These are phyloP conservation scores for Eucalyptus rudis DNA, from an alignment of 345 rosid genomes.

Conservation along the genomic window DNA sequence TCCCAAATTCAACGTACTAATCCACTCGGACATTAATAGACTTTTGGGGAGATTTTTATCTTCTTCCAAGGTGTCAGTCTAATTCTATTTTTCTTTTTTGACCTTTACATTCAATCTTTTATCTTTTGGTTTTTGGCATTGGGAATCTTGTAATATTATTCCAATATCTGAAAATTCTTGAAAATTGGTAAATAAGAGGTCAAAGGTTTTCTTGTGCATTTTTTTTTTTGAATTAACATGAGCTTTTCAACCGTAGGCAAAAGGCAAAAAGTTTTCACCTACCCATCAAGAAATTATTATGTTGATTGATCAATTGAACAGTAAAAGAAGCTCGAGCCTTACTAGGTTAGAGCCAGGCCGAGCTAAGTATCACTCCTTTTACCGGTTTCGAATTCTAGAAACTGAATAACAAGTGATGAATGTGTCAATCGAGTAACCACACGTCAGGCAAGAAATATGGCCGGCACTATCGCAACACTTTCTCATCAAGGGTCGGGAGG, in stretches of 20 bases:
- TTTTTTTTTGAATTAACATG: background rate
- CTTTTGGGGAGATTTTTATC: too few species aligned
- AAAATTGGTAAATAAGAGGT: too few species aligned
- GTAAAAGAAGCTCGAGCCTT: too few species aligned
- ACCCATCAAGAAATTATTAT: fast-evolving
- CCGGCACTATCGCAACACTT: background rate
- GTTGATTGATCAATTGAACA: fast-evolving
- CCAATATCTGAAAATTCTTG: too few species aligned
- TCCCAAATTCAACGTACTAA: too few species aligned
- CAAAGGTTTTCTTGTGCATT: background rate
- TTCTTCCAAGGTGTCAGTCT: too few species aligned
- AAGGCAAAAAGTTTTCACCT: background rate
- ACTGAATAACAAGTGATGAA: too few species aligned
- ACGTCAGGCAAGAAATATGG: too few species aligned
- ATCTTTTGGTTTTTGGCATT: background rate
- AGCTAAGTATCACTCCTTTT: background rate
- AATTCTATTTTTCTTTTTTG: too few species aligned
- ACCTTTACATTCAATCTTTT: too few species aligned
- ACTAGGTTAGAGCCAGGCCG: fast-evolving
- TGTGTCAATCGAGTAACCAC: fast-evolving
- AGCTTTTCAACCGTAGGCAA: fast-evolving
- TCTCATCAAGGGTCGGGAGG: background rate
- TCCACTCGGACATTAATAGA: too few species aligned
- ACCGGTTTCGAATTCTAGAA: fast-evolving
- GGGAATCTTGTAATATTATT: background rate